These are phyloP conservation scores for Spizellomyces punctatus DNA, from an alignment of 192 early-diverging fungal species.

Conservation along the genomic window DNA sequence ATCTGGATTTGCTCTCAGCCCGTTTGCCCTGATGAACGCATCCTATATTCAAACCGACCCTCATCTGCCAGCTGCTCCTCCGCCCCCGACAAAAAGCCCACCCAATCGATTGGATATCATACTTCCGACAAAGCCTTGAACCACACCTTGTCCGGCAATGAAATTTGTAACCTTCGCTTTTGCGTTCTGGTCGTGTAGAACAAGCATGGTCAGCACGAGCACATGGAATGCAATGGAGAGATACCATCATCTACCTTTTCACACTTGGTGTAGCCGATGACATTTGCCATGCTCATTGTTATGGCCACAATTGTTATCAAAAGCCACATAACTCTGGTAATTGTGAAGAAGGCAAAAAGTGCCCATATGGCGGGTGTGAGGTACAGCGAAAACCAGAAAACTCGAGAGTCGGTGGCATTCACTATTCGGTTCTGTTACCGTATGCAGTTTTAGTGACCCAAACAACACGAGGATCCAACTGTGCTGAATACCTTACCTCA, in stretches of 20 bases:
- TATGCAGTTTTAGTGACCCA: not conserved
- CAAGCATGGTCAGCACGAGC: not conserved
- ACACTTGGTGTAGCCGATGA: constrained; percentile 93
- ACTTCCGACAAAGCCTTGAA: constrained; percentile 39
- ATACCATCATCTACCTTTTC: constrained; percentile 69
- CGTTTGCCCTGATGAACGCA: no score
- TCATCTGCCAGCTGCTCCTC: not conserved
- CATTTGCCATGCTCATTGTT: constrained; percentile 85
- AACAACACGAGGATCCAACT: no score
- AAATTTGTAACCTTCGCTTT: constrained; percentile 41
- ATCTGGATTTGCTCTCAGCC: no score
- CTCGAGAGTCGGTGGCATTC: constrained; percentile 85
- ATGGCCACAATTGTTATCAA: constrained; percentile 86
- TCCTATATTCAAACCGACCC: not conserved
- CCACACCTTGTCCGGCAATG: constrained; percentile 30
- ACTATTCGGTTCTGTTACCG: constrained; percentile 59
- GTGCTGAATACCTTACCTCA: constrained; percentile 57
- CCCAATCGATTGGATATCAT: constrained; percentile 42
- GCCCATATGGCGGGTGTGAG: constrained; percentile 82
- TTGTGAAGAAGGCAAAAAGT: constrained; percentile 74
- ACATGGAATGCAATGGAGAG: not conserved
- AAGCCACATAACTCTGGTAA: constrained; percentile 81
- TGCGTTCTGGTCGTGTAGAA: constrained; percentile 36
- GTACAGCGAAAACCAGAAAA: constrained; percentile 95
- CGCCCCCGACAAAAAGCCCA: constrained; percentile 39